These are phyloP conservation scores for Huntiella omanensis DNA, from an alignment of 2,329 filamentous ascomycete genomes.

Conservation along the genomic window DNA sequence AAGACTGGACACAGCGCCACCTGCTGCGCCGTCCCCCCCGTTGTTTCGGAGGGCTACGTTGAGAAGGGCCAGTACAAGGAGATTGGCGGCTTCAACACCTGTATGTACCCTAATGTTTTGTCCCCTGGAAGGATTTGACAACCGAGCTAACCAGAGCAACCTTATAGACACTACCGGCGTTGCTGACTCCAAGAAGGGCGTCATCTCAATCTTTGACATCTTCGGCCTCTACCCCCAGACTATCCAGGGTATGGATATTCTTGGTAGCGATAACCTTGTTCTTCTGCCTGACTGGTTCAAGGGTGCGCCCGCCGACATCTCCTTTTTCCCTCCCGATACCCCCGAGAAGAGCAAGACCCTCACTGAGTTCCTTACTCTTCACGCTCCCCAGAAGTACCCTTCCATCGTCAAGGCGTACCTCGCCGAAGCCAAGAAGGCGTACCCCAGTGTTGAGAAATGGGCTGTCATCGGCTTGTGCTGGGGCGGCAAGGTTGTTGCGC, in stretches of 20 bases:
- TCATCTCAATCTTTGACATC: conserved; percentile 47
- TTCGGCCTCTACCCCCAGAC: conserved; percentile 55
- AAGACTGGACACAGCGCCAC: conserved; percentile 30
- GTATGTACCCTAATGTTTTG: conserved; percentile 14
- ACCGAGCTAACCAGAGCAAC: neutral
- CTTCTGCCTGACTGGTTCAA: conserved; percentile 89
- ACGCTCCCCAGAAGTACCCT: conserved; percentile 28
- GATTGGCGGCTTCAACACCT: conserved; percentile 36
- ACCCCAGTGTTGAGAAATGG: conserved; percentile 37
- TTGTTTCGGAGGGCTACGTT: conserved; percentile 37
- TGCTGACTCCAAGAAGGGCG: conserved; percentile 32
- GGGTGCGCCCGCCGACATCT: conserved; percentile 43
- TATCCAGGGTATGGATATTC: conserved; percentile 49
- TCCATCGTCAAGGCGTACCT: conserved; percentile 34
- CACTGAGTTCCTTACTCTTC: conserved; percentile 35
- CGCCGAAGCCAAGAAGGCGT: conserved; percentile 31
- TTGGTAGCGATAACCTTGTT: conserved; percentile 56
- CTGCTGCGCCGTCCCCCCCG: conserved; percentile 29
- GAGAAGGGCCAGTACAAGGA: conserved; percentile 37
- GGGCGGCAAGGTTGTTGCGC: conserved; percentile 48
- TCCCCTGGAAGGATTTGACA: neutral
- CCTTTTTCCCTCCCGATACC: conserved; percentile 43
- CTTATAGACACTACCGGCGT: conserved; percentile 25
- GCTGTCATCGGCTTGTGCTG: conserved; percentile 49
- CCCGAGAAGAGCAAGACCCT: conserved; percentile 43